phyloP scores from a whole-genome alignment of 495 filamentous ascomycete genomes.

The Apodospora peruviana region DNA sequence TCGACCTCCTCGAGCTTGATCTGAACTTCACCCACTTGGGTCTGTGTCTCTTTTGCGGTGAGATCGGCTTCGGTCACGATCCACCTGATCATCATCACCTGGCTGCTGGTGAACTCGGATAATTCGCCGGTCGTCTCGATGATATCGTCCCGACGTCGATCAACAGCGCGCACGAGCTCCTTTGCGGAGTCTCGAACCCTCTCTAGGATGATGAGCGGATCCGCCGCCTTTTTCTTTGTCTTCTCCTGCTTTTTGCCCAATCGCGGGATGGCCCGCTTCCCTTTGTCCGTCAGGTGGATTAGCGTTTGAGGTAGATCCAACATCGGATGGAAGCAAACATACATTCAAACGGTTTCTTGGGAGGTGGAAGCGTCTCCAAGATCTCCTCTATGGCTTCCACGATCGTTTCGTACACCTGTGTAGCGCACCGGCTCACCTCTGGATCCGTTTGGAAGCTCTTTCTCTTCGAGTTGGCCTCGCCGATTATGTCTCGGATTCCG shows the following conservation, averaged over 20 bases:
- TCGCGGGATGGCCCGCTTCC: too few relatives aligned
- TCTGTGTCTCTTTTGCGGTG: background rate
- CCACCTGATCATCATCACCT: background rate
- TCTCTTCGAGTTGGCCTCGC: background rate
- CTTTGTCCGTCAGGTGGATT: too few relatives aligned
- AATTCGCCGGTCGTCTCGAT: background rate
- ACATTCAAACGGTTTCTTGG: background rate
- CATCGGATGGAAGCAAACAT: too few relatives aligned
- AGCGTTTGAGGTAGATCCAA: too few relatives aligned
- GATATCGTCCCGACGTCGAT: background rate
- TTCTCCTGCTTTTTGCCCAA: background rate
- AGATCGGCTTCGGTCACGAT: background rate
- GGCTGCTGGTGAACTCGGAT: background rate
- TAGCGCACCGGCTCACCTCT: background rate
- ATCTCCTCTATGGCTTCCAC: background rate
- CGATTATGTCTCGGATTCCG: background rate
- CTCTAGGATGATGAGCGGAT: background rate
- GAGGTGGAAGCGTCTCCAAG: background rate
- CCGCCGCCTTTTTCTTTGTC: background rate
- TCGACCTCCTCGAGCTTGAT: background rate
- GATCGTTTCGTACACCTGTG: background rate
- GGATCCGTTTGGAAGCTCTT: background rate
- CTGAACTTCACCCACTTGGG: background rate
- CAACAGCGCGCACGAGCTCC: background rate
- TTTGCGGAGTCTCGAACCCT: background rate